phyloP scores from a whole-genome alignment of 2,329 filamentous ascomycete species.

The Dendrostoma leiphaemia region DNA sequence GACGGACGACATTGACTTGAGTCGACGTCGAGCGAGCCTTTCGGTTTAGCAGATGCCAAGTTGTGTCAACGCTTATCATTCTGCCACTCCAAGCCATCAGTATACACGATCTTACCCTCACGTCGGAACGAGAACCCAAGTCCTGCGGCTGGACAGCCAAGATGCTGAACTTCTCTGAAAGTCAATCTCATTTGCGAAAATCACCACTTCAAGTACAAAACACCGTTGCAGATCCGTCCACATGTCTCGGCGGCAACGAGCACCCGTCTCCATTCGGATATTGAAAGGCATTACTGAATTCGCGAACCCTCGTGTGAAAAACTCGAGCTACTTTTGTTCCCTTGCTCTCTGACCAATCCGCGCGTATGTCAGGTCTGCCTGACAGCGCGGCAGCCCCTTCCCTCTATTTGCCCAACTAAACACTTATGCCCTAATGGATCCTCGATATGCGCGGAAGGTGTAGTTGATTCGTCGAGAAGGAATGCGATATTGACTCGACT shows the following conservation, averaged over 20 bases:
- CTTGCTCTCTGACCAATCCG: constrained; percentile 11
- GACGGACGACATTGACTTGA: too few species aligned
- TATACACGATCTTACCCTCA: too few species aligned
- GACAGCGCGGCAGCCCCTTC: constrained; percentile 19
- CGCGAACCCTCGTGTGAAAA: constrained; percentile 15
- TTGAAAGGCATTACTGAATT: constrained; percentile 20
- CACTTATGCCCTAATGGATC: constrained; percentile 16
- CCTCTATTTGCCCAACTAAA: constrained; percentile 21
- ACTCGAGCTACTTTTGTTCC: constrained; percentile 18
- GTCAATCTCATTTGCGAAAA: constrained; percentile 17
- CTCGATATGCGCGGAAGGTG: constrained; percentile 15
- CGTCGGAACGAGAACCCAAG: neutral
- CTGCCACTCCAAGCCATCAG: too few species aligned
- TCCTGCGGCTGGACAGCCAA: neutral
- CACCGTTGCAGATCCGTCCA: constrained; percentile 17
- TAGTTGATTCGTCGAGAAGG: constrained; percentile 15
- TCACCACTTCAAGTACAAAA: constrained; percentile 17
- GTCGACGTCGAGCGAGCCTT: too few species aligned
- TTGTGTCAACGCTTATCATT: too few species aligned
- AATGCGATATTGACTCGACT: constrained; percentile 17
- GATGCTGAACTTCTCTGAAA: neutral
- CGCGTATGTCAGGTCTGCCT: constrained; percentile 12
- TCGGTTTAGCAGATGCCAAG: too few species aligned
- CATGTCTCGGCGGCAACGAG: constrained; percentile 7
- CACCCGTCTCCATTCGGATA: constrained; percentile 8